phyloP scores from a whole-genome alignment of 148 eudicot genomes.

The Rhododendron ferrugineum region DNA sequence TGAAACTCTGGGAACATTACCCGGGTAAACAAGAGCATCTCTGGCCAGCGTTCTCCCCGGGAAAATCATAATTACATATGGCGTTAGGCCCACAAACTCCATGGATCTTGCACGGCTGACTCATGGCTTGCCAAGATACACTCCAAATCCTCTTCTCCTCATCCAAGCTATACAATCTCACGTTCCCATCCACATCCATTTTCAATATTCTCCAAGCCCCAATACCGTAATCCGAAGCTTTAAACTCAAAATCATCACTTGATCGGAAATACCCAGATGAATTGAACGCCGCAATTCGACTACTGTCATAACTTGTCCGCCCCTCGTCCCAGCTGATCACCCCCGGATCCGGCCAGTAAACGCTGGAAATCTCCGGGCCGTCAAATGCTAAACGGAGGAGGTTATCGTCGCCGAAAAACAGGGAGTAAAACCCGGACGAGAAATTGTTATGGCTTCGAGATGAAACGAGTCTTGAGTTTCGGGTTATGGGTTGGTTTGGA shows the following conservation, averaged over 20 bases:
- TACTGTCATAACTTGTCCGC: no score
- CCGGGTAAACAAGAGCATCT: slow-evolving; percentile 2
- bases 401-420: slow-evolving; percentile 33
- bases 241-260: slow-evolving; percentile 19
- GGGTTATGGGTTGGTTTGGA: slow-evolving; percentile 31
- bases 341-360: slow-evolving; percentile 32
- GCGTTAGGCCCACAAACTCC: slow-evolving; percentile 40
- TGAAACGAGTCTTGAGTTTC: slow-evolving; percentile 21
- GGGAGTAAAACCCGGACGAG: slow-evolving; percentile 44
- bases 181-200: slow-evolving; percentile 41
- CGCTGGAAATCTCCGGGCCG: slow-evolving; percentile 23
- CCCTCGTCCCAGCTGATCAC: no score
- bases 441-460: slow-evolving; percentile 22
- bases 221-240: slow-evolving; percentile 20
- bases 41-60: not conserved
- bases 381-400: slow-evolving; percentile 25
- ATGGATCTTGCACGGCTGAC: not conserved
- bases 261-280: slow-evolving; percentile 24
- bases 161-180: slow-evolving; percentile 37
- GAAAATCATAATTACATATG: slow-evolving; percentile 15
- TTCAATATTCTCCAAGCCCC: slow-evolving; percentile 33
- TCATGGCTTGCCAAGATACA: slow-evolving; percentile 40
- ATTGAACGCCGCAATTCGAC: no score
- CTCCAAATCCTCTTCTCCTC: slow-evolving; percentile 21
- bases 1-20: no score